phyloP scores from a whole-genome alignment of 805 yeast genomes.

The Pichia paraexigua region DNA sequence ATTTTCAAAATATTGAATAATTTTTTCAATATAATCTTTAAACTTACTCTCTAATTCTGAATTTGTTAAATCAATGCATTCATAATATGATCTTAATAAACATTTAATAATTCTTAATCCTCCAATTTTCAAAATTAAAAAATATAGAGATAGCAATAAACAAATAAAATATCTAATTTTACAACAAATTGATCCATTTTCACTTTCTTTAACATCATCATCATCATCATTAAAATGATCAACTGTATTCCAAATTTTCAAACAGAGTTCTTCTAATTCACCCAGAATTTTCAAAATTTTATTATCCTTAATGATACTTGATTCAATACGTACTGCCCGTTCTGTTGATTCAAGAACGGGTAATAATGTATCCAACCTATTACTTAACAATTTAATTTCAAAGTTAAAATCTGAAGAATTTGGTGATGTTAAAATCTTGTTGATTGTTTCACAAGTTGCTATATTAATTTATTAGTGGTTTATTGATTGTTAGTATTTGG shows the following conservation, averaged over 20 bases:
- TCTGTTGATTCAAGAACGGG: slow-evolving; percentile 14
- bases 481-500: not conserved
- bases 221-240: slow-evolving; percentile 11
- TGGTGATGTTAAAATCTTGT: slow-evolving; percentile 1
- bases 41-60: slow-evolving; percentile 14
- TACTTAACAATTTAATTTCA: slow-evolving; percentile 14
- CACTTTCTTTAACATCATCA: slow-evolving; percentile 15
- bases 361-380: slow-evolving; percentile 11
- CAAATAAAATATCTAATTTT: slow-evolving; percentile 25
- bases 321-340: slow-evolving; percentile 5
- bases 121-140: slow-evolving; percentile 18
- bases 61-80: slow-evolving; percentile 22
- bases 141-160: slow-evolving; percentile 27
- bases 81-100: slow-evolving; percentile 23
- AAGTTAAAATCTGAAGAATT: slow-evolving; percentile 9
- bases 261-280: not conserved
- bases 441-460: slow-evolving; percentile 14
- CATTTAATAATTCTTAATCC: slow-evolving; percentile 25
- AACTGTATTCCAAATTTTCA: slow-evolving; percentile 30
- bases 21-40: slow-evolving; percentile 26
- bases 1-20: slow-evolving; percentile 17
- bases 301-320: not conserved
- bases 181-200: not conserved
- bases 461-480: too few relatives aligned
- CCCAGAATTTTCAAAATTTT: not conserved